Evolutionary conservation across 169 alveolate species (phyloP).

Genomic region (Plasmodium fragile): DNA sequence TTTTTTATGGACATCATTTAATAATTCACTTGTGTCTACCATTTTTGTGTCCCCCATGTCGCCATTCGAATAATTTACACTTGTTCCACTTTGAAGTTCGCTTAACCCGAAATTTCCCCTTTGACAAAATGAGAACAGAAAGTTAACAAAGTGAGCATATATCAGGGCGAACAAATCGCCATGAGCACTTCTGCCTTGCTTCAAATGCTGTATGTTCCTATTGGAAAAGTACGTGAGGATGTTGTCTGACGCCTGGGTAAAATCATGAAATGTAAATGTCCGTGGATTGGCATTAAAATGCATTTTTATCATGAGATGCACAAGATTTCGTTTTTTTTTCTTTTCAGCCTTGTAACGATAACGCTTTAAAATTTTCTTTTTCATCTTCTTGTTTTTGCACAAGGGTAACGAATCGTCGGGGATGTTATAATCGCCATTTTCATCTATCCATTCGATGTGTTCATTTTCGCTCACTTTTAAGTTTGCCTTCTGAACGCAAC

Average conservation of each 20-base stretch:
- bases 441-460: slow-evolving; percentile 48
- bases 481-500: slow-evolving; percentile 11
- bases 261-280: slow-evolving; percentile 28
- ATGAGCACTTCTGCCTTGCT: slow-evolving; percentile 4
- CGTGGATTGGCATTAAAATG: slow-evolving; percentile 26
- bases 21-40: not conserved
- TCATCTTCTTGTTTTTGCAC: slow-evolving; percentile 38
- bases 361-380: slow-evolving; percentile 16
- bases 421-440: slow-evolving; percentile 21
- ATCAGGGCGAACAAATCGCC: slow-evolving; percentile 19
- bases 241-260: slow-evolving; percentile 22
- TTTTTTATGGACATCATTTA: not conserved
- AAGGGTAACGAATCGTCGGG: slow-evolving; percentile 25
- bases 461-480: slow-evolving; percentile 41
- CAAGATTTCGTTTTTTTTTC: slow-evolving; percentile 13
- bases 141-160: slow-evolving; percentile 31
- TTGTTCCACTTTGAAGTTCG: slow-evolving; percentile 2
- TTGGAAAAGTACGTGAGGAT: slow-evolving; percentile 24
- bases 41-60: slow-evolving; percentile 10
- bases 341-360: slow-evolving; percentile 24
- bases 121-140: slow-evolving; percentile 9
- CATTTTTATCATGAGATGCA: slow-evolving; percentile 42
- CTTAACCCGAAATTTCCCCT: slow-evolving; percentile 8
- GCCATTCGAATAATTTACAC: slow-evolving; percentile 8
- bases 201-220: not conserved